Conservation (phyloP, 106 monocot species). For the Dendrobium chrysotoxum region DNA sequence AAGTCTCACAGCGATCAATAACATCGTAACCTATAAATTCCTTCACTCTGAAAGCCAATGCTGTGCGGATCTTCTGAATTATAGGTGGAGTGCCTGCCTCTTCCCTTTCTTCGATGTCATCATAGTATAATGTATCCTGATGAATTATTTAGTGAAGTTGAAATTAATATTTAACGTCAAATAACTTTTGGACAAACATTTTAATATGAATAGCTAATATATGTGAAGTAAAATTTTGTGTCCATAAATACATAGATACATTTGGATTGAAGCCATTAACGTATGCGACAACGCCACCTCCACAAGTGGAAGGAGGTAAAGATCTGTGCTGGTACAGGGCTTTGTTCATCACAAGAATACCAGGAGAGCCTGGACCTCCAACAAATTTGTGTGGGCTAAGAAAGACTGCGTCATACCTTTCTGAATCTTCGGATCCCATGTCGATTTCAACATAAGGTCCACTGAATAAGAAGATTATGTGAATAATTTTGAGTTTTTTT, state of each 20-base stretch:
- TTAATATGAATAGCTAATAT: background rate
- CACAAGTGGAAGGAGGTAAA: slow-evolving; percentile 44
- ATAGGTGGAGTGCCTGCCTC: slow-evolving; percentile 48
- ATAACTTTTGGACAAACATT: too few relatives aligned
- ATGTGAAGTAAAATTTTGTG: background rate
- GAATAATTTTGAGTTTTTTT: background rate
- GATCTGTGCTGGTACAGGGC: slow-evolving; percentile 21
- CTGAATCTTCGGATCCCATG: slow-evolving; percentile 28
- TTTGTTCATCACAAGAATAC: slow-evolving; percentile 45
- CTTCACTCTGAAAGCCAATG: slow-evolving; percentile 41
- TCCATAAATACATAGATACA: slow-evolving; percentile 14
- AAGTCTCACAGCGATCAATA: slow-evolving; percentile 19
- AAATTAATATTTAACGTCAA: too few relatives aligned
- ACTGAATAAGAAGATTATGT: slow-evolving; percentile 14
- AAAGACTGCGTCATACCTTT: slow-evolving; percentile 47
- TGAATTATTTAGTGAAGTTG: background rate
- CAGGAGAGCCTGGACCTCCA: slow-evolving; percentile 39
- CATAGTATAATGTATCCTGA: slow-evolving; percentile 39
- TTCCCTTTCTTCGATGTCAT: slow-evolving; percentile 41
- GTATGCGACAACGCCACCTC: slow-evolving; percentile 42
- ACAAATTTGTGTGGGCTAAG: slow-evolving; percentile 55
- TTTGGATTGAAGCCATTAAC: slow-evolving; percentile 43
- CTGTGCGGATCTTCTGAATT: slow-evolving; percentile 30
- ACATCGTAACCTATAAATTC: slow-evolving; percentile 15
- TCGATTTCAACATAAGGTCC: slow-evolving; percentile 43